These are phyloP conservation scores for Cystofilobasidium macerans DNA, from an alignment of 768 basidiomycete genomes.

Conservation along the genomic window DNA sequence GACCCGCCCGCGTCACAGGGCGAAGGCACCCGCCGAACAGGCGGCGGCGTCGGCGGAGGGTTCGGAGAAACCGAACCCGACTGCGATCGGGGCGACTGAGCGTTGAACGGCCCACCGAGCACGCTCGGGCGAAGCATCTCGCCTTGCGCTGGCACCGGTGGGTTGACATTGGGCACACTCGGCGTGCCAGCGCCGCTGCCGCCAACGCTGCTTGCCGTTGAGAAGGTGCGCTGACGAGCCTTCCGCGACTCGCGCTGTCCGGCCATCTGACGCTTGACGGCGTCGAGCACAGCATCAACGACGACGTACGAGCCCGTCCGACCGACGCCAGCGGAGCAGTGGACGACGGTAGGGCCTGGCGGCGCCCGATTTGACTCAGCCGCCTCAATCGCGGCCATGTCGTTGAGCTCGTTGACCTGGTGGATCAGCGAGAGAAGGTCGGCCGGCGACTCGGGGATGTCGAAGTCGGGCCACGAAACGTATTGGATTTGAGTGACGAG, in stretches of 20 bases:
- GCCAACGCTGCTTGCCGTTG: constrained; percentile 4
- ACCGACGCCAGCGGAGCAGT: constrained; percentile 91
- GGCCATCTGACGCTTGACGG: constrained; percentile 51
- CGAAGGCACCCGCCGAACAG: constrained; percentile 11
- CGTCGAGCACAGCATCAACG: constrained; percentile 73
- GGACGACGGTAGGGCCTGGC: constrained; percentile 54
- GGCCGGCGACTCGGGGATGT: constrained; percentile 73
- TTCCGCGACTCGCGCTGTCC: constrained; percentile 9
- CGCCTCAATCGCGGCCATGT: constrained; percentile 1
- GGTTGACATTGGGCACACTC: background rate
- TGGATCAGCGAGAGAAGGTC: constrained; percentile 63
- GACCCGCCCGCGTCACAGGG: constrained; percentile 8
- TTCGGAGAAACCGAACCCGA: constrained; percentile 5
- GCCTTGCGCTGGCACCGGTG: background rate
- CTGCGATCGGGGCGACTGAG: background rate
- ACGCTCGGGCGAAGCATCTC: background rate
- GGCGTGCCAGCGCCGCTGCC: background rate
- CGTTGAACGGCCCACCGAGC: background rate
- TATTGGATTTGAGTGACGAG: constrained; percentile 79
- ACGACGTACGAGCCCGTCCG: constrained; percentile 89
- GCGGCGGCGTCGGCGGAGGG: constrained; percentile 2
- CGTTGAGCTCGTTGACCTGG: constrained; percentile 48
- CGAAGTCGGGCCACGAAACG: constrained; percentile 91
- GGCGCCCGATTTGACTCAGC: background rate
- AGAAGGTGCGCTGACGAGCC: constrained; percentile 4